Percentiles rank a stretch among this genome's conserved stretches.
phyloP scores from a whole-genome alignment of 2,329 filamentous ascomycete genomes.

The Aspergillus neoniger region DNA sequence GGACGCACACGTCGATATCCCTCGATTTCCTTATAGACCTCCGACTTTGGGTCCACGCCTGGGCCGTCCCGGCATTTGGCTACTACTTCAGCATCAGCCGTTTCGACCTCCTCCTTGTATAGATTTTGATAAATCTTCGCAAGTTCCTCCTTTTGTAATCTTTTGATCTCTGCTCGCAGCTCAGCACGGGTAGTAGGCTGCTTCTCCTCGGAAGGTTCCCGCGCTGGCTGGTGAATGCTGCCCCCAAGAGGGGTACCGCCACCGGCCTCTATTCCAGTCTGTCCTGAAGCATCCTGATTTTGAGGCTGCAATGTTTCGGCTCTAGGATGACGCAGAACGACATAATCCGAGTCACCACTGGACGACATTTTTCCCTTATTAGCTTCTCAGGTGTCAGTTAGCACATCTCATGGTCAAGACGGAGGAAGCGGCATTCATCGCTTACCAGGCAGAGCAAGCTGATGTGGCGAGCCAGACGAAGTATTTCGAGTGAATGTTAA shows the following conservation, averaged over 20 bases:
- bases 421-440: background rate
- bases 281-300: background rate
- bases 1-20: constrained; percentile 7
- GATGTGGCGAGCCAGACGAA: background rate
- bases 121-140: constrained; percentile 16
- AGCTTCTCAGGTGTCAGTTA: background rate
- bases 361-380: constrained; percentile 11
- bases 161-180: constrained; percentile 23
- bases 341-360: constrained; percentile 25
- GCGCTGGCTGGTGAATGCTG: background rate
- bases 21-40: constrained; percentile 21
- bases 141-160: constrained; percentile 23
- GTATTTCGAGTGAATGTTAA: background rate
- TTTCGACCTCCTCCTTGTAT: background rate
- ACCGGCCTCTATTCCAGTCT: background rate
- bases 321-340: constrained; percentile 19
- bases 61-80: constrained; percentile 30
- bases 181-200: constrained; percentile 9
- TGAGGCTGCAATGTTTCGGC: background rate
- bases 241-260: background rate
- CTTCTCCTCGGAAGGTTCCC: background rate
- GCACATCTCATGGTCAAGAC: background rate
- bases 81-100: constrained; percentile 25
- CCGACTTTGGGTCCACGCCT: constrained; percentile 27
- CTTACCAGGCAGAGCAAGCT: background rate